These are phyloP conservation scores for Sporobolomyces pararoseus DNA, from an alignment of 768 basidiomycete species.

Conservation along the genomic window DNA sequence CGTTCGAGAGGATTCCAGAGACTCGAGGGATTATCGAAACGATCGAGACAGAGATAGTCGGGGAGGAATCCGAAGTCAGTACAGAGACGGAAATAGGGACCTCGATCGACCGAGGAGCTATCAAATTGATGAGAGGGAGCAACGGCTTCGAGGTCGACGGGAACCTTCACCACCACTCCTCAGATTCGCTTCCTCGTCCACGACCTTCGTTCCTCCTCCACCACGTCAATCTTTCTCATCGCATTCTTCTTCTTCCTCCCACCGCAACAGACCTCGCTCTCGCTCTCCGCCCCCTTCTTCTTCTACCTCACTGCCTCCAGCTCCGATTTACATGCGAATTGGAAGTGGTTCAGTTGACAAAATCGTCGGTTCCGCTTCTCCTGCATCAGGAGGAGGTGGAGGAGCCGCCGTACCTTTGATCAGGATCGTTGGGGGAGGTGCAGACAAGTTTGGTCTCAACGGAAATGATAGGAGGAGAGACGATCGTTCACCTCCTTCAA, in stretches of 20 bases:
- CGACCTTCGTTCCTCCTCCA: neutral
- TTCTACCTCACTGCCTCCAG: neutral
- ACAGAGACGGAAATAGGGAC: too few relatives aligned
- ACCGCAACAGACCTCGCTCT: slow-evolving; percentile 5
- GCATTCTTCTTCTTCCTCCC: neutral
- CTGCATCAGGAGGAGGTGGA: neutral
- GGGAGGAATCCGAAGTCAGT: too few relatives aligned
- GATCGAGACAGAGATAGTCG: too few relatives aligned
- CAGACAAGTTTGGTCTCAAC: neutral
- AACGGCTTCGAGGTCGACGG: neutral
- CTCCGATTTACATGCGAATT: neutral
- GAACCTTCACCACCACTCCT: neutral
- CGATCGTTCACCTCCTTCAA: neutral
- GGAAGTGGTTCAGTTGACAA: neutral
- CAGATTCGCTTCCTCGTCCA: neutral
- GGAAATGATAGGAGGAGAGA: neutral
- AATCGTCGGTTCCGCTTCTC: too few relatives aligned
- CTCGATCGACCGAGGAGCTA: too few relatives aligned
- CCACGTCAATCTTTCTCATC: neutral
- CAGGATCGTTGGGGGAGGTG: neutral
- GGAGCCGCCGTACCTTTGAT: neutral
- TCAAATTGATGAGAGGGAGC: too few relatives aligned
- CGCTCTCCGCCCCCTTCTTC: neutral
- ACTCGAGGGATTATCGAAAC: too few relatives aligned
- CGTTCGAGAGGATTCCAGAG: too few relatives aligned